Conservation (phyloP, 2,329 filamentous ascomycete genomes). For the Cladosporium sphaerospermum region DNA sequence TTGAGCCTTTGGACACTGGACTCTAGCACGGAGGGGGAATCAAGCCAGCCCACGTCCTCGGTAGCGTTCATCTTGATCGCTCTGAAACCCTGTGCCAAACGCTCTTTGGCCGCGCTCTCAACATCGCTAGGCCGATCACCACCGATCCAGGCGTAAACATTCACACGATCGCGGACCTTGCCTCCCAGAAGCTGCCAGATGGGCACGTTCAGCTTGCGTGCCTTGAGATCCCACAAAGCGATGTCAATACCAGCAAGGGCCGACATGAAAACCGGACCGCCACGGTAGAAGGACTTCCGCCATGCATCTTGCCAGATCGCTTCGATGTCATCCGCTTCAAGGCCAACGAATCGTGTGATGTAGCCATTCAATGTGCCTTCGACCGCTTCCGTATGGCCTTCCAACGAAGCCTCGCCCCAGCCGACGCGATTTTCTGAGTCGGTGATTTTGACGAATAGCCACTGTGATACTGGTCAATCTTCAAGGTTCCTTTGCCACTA, state of each 20-base stretch:
- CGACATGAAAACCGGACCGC: slow-evolving; percentile 72
- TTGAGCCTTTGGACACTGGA: slow-evolving; percentile 60
- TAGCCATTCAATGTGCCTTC: slow-evolving; percentile 66
- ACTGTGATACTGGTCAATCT: slow-evolving; percentile 28
- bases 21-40: slow-evolving; percentile 59
- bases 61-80: slow-evolving; percentile 74
- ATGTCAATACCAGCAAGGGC: slow-evolving; percentile 71
- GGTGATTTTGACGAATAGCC: slow-evolving; percentile 70
- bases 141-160: slow-evolving; percentile 72
- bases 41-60: slow-evolving; percentile 67
- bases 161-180: slow-evolving; percentile 61
- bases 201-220: slow-evolving; percentile 56
- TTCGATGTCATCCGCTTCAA: slow-evolving; percentile 70
- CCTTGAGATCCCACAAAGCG: slow-evolving; percentile 72
- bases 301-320: slow-evolving; percentile 71
- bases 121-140: slow-evolving; percentile 64
- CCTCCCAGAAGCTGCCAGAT: slow-evolving; percentile 69
- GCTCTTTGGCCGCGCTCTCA: slow-evolving; percentile 40
- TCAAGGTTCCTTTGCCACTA: neutral
- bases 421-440: slow-evolving; percentile 58
- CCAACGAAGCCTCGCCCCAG: slow-evolving; percentile 68
- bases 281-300: slow-evolving; percentile 57
- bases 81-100: slow-evolving; percentile 56
- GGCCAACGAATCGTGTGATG: slow-evolving; percentile 54
- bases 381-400: slow-evolving; percentile 61